Conservation (phyloP, 2,329 filamentous ascomycete species). For the Fusarium beomiforme region DNA sequence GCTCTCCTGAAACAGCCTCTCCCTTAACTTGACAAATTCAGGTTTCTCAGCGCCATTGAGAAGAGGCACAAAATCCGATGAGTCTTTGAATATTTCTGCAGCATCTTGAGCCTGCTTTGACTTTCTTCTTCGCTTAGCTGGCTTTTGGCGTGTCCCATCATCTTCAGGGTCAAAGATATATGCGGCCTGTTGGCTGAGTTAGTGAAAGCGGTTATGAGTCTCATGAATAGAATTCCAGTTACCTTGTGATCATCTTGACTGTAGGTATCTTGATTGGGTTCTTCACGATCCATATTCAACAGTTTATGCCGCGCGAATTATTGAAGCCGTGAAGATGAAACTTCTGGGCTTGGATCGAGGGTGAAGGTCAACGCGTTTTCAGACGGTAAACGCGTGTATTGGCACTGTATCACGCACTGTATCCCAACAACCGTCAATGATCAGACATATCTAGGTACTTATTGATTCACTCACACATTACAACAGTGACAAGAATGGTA, state of each 20-base stretch:
- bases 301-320: background rate
- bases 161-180: conserved; percentile 69
- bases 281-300: conserved; percentile 39
- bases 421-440: background rate
- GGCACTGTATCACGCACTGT: conserved; percentile 34
- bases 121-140: conserved; percentile 67
- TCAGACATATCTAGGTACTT: background rate
- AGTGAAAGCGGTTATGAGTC: conserved; percentile 3
- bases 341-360: conserved; percentile 11
- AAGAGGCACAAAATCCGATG: conserved; percentile 59
- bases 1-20: conserved; percentile 67
- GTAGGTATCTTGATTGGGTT: conserved; percentile 40
- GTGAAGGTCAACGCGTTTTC: conserved; percentile 36
- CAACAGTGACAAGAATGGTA: background rate
- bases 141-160: conserved; percentile 48
- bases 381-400: conserved; percentile 9
- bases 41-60: conserved; percentile 64
- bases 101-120: conserved; percentile 51
- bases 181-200: conserved; percentile 58
- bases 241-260: conserved; percentile 59
- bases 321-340: background rate
- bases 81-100: conserved; percentile 13
- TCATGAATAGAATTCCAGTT: background rate
- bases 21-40: conserved; percentile 62
- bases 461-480: background rate